Evolutionary conservation across 1,139 yeast species (phyloP).

Genomic region (Saccharomycopsis hybrid): DNA sequence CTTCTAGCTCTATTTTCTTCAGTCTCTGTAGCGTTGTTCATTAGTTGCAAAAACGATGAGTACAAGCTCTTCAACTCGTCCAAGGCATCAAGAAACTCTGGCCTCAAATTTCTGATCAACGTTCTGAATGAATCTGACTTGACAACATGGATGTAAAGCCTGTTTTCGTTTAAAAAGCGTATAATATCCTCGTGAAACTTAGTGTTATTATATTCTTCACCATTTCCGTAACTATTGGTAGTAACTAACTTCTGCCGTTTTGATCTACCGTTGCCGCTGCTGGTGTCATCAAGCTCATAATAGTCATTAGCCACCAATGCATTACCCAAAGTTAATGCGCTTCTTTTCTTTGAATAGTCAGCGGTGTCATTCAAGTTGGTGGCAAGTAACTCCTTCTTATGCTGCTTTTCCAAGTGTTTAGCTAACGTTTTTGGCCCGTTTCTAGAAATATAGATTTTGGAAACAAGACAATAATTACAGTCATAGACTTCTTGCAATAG

Average conservation of each 20-base stretch:
- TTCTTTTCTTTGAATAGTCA: background rate
- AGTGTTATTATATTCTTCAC: conserved; percentile 24
- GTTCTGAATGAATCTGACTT: conserved; percentile 47
- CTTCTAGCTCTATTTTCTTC: background rate
- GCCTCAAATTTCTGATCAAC: conserved; percentile 42
- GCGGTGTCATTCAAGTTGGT: background rate
- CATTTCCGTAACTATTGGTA: background rate
- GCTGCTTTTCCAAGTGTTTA: conserved; percentile 19
- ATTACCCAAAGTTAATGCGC: too few relatives aligned
- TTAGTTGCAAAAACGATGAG: conserved; percentile 39
- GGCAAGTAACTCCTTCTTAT: conserved; percentile 16
- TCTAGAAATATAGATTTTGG: conserved; percentile 15
- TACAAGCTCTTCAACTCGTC: conserved; percentile 42
- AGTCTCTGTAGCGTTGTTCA: background rate
- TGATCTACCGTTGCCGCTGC: background rate
- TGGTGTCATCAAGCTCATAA: background rate
- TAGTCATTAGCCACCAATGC: background rate
- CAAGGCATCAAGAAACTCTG: conserved; percentile 43
- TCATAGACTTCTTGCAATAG: conserved; percentile 14
- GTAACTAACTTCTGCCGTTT: background rate
- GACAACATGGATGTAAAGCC: conserved; percentile 41
- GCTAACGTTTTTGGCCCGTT: conserved; percentile 20
- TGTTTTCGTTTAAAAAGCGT: conserved; percentile 46
- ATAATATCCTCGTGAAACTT: conserved; percentile 48
- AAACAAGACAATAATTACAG: conserved; percentile 17